Conservation (phyloP, 495 filamentous ascomycete species). For the Neurospora intermedia region DNA sequence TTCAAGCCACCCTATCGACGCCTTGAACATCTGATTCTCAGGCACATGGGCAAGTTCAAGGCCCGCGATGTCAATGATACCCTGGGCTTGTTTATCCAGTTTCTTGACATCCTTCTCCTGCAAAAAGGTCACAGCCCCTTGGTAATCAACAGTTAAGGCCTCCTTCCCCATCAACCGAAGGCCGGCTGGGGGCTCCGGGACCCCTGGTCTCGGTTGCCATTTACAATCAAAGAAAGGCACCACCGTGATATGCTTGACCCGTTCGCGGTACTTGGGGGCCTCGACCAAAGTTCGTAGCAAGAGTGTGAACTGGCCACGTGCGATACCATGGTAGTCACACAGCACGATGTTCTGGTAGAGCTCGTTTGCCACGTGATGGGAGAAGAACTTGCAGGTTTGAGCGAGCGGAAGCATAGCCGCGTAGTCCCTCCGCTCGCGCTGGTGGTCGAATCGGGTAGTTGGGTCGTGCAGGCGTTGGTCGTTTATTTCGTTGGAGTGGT, state of each 20-base stretch:
- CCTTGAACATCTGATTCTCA: rapidly evolving
- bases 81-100: not conserved
- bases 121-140: not conserved
- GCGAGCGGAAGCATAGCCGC: not conserved
- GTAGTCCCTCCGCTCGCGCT: not conserved
- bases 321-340: not conserved
- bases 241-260: not conserved
- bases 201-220: too few species aligned
- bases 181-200: not conserved
- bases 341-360: not conserved
- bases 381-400: not conserved
- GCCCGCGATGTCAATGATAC: not conserved
- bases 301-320: not conserved
- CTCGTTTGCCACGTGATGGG: not conserved
- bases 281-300: not conserved
- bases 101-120: not conserved
- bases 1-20: not conserved
- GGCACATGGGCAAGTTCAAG: not conserved
- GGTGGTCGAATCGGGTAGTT: not conserved
- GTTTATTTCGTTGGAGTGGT: not conserved
- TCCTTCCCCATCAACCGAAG: not conserved
- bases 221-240: not conserved
- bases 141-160: not conserved
- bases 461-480: not conserved
- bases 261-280: not conserved